Evolutionary conservation across 2,329 filamentous ascomycete species (phyloP), one percentile per base, ranked within the genome.

Genomic region (Colletotrichum liriopes): DNA sequence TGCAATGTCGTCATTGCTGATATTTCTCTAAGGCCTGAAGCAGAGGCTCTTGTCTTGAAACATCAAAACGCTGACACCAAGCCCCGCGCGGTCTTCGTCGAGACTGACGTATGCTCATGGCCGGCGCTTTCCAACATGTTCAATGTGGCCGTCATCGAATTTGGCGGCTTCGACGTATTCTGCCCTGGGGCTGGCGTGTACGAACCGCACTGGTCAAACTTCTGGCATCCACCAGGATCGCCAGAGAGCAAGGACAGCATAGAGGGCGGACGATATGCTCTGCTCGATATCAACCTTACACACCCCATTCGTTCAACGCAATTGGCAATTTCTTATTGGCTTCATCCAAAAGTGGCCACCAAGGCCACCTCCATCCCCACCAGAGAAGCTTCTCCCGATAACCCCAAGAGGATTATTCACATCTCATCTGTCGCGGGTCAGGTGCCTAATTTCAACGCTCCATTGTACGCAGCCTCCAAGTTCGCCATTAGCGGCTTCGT

Each of bases 1-100:
- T 86, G 85, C 77, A 86, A 84, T 63, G 85, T 87, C 20, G 75
- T 86, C 5, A 75, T 87, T 6, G 86, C 82, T 49, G 86, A 87
- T 74, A 73, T 87, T 0, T 72, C 78, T 0, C 78, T 87, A 0
- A 81, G 84, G 0, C 82, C 84, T 0, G 84, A 86, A 71, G 84
- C 86, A 2, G 60, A 83, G 47, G 74, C 67, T 1, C 71, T 87
- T 9, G 51, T 84, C 5, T 51, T 69, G 3, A 54, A 74, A 4
- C 68, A 82, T 72, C 26, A 65, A 41, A 54, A 63, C 49, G 66
- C 64, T 6, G 51, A 23, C 58, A 62, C 16, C 77, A 67, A 5
- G 62, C 76, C 81, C 0, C 78, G 80, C 5, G 84, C 81, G 3
- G 71, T 85, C 14, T 87, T 86, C 74, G 78, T 82, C 32, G 77